Evolutionary conservation across 2,329 filamentous ascomycete species (phyloP).

Genomic region (Microascus cirrosus): DNA sequence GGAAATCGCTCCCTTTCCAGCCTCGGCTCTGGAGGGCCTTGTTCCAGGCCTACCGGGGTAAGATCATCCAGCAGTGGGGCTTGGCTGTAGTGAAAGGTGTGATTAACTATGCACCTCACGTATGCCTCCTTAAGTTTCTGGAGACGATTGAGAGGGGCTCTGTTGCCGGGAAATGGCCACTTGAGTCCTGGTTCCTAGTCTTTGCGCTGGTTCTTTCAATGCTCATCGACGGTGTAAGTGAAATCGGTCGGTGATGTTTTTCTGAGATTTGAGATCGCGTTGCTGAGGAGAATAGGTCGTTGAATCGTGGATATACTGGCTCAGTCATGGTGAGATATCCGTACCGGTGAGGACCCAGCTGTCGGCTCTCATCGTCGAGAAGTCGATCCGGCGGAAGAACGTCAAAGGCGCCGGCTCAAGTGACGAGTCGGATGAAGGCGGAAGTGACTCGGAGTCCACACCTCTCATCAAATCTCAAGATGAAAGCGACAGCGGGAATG

Average conservation of each 20-base stretch:
- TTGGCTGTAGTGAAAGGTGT: slow-evolving; percentile 43
- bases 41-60: slow-evolving; percentile 41
- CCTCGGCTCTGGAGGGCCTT: slow-evolving; percentile 50
- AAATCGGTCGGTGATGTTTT: not conserved
- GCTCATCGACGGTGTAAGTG: slow-evolving; percentile 33
- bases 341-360: slow-evolving; percentile 61
- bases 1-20: slow-evolving; percentile 32
- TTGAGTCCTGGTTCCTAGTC: slow-evolving; percentile 56
- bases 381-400: slow-evolving; percentile 67
- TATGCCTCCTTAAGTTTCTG: slow-evolving; percentile 56
- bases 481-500: slow-evolving; percentile 35
- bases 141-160: slow-evolving; percentile 46
- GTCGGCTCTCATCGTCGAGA: slow-evolving; percentile 63
- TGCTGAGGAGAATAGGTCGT: slow-evolving; percentile 30
- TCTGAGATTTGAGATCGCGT: not conserved
- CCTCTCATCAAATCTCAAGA: slow-evolving; percentile 16
- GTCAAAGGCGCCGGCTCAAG: slow-evolving; percentile 41
- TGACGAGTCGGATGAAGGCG: not conserved
- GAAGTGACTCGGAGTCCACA: slow-evolving; percentile 7
- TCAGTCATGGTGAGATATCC: slow-evolving; percentile 49
- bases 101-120: slow-evolving; percentile 59
- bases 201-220: slow-evolving; percentile 50
- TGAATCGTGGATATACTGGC: slow-evolving; percentile 57
- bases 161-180: slow-evolving; percentile 28
- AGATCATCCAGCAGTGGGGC: slow-evolving; percentile 46